These are phyloP conservation scores for Cyclanthera cordifolia DNA, from an alignment of 306 rosid species.

Conservation along the genomic window DNA sequence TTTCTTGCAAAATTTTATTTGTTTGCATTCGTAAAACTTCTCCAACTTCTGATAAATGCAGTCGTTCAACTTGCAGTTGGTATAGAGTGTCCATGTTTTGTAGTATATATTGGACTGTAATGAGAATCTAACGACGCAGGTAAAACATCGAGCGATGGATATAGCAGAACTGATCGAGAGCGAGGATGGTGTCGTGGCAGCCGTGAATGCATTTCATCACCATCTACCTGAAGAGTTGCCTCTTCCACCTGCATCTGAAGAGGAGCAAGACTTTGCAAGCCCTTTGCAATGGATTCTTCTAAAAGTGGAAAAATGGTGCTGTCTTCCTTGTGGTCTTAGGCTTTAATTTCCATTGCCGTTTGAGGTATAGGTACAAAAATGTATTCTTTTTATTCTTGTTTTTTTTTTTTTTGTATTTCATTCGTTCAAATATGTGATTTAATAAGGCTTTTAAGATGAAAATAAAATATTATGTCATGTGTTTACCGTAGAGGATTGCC, in stretches of 20 bases:
- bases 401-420: conserved; percentile 22
- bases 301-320: conserved; percentile 50
- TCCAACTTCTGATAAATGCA: neutral
- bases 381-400: neutral
- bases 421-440: conserved; percentile 35
- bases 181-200: conserved; percentile 90
- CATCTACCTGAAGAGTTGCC: conserved; percentile 77
- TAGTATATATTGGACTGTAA: conserved; percentile 1
- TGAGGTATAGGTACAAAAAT: neutral
- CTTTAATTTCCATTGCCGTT: neutral
- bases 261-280: conserved; percentile 32
- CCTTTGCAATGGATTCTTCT: conserved; percentile 53
- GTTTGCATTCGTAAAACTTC: neutral
- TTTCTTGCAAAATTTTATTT: neutral
- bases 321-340: conserved; percentile 42
- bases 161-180: conserved; percentile 65
- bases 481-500: neutral
- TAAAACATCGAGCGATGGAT: conserved; percentile 56
- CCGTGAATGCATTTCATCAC: conserved; percentile 80
- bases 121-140: conserved; percentile 29
- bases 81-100: neutral
- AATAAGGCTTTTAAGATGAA: neutral
- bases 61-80: neutral
- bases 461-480: neutral
- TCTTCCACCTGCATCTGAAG: conserved; percentile 35